Evolutionary conservation across 2,329 filamentous ascomycete genomes (phyloP).

Genomic region (Calonectria leucothoes): DNA sequence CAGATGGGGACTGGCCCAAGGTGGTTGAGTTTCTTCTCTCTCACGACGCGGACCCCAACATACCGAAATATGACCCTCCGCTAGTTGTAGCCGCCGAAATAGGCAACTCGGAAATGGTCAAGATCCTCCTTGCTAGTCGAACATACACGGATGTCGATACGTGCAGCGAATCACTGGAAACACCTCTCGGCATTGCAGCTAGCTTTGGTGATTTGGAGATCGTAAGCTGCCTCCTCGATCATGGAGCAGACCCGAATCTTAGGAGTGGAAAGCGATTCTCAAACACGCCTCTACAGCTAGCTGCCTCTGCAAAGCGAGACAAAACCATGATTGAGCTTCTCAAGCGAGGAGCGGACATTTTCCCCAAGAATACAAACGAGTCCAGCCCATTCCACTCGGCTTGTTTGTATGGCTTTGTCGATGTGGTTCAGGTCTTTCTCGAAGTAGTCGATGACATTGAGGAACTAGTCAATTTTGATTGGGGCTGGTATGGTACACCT

Average conservation of each 20-base stretch:
- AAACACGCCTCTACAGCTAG: conserved; percentile 24
- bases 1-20: conserved; percentile 7
- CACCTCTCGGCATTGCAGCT: conserved; percentile 27
- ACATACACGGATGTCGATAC: conserved; percentile 17
- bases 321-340: conserved; percentile 27
- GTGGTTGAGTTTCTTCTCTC: conserved; percentile 27
- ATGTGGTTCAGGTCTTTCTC: conserved; percentile 22
- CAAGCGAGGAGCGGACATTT: conserved; percentile 27
- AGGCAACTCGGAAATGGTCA: conserved; percentile 21
- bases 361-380: conserved; percentile 15
- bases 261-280: conserved; percentile 18
- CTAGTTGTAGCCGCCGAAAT: conserved; percentile 28
- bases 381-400: conserved; percentile 25
- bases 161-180: conserved; percentile 17
- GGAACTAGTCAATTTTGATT: conserved; percentile 32
- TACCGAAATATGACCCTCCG: conserved; percentile 21
- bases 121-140: conserved; percentile 19
- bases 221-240: conserved; percentile 28
- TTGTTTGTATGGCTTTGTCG: conserved; percentile 19
- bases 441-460: conserved; percentile 19
- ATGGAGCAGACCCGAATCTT: conserved; percentile 34
- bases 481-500: conserved; percentile 28
- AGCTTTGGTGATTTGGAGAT: conserved; percentile 21
- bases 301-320: conserved; percentile 2
- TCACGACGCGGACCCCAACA: conserved; percentile 25